Base-by-base conservation (phyloP, 306 rosid species). In the Inga leiocalycina region DNA sequence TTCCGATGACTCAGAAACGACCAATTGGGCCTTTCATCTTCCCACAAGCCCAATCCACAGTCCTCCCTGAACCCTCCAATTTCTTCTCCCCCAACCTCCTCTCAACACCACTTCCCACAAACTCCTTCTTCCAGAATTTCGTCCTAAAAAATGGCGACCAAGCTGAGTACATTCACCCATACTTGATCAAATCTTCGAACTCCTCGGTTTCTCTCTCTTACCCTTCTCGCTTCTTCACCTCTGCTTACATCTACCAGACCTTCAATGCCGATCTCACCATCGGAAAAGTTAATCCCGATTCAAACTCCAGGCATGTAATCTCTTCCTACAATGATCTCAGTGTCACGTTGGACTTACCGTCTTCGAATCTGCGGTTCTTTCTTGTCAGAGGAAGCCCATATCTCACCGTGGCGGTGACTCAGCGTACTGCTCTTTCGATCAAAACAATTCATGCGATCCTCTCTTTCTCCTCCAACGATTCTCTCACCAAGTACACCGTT, bases 91-190 rank as follows among this genome's bases (percentile, higher is more conserved):
- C 77, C 30, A 69, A 80, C 52, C 97, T 95, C 24, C 86, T 93
- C 51, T 83, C 91, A 3, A 69, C 90, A 64, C 95, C 97, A 1
- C 93, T 93, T 9, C 98, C 98, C 48, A 95, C 98, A 0, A 92
- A 88, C 79, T 93, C 97, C 11, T 95, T 95, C 90, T 95, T 93
- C 88, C 95, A 95, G 73, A 95, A 95, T 84, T 88, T 82, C 74
- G 89, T 83, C 78, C 91, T 95, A 1, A 85, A 90, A 71, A 92
- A 93, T 41, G 98, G 93, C 3, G 92, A 90, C 20, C 92, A 89
- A 61, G 90, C 95, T 15, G 98, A 93, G 39, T 95, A 89, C 84
- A 75, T 93, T 85, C 98, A 95, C 77, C 98, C 97, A 5, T 95
- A 95, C 83, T 89, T 89, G 72, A 66, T 93, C 78, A 89, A 91